phyloP scores from a whole-genome alignment of 108 stramenopile species.

The Nitzschia inconspicua region DNA sequence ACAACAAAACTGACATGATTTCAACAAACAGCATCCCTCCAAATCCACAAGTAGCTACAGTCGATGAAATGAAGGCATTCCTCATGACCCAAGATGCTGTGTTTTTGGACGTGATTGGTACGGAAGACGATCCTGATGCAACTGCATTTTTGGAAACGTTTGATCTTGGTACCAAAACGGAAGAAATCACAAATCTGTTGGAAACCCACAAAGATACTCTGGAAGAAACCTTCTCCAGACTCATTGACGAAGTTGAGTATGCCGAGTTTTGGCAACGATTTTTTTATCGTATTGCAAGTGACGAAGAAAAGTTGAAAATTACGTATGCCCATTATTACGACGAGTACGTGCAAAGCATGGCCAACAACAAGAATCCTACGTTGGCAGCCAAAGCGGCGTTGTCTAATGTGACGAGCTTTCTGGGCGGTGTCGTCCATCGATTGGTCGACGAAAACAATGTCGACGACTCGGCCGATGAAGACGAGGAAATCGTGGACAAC shows the following conservation, averaged over 20 bases:
- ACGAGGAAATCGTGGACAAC: conserved; percentile 15
- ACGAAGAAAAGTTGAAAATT: not conserved
- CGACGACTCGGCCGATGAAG: conserved; percentile 10
- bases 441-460: conserved; percentile 33
- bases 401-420: conserved; percentile 30
- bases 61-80: not conserved
- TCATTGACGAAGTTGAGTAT: conserved; percentile 46
- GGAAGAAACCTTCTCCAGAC: conserved; percentile 33
- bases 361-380: not conserved
- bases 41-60: not conserved
- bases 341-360: conserved; percentile 2
- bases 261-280: conserved; percentile 76
- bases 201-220: conserved; percentile 36
- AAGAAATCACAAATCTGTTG: conserved; percentile 52
- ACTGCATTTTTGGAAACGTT: conserved; percentile 4
- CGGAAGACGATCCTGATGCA: not conserved
- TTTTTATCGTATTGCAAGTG: conserved; percentile 53
- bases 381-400: not conserved
- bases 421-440: conserved; percentile 54
- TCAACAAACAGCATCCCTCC: conserved; percentile 2
- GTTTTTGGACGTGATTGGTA: conserved; percentile 8
- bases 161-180: conserved; percentile 46
- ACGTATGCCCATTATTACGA: conserved; percentile 5
- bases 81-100: not conserved
- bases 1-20: conserved; percentile 5